phyloP scores from a whole-genome alignment of 768 basidiomycete genomes.

The Boletus speciosus region DNA sequence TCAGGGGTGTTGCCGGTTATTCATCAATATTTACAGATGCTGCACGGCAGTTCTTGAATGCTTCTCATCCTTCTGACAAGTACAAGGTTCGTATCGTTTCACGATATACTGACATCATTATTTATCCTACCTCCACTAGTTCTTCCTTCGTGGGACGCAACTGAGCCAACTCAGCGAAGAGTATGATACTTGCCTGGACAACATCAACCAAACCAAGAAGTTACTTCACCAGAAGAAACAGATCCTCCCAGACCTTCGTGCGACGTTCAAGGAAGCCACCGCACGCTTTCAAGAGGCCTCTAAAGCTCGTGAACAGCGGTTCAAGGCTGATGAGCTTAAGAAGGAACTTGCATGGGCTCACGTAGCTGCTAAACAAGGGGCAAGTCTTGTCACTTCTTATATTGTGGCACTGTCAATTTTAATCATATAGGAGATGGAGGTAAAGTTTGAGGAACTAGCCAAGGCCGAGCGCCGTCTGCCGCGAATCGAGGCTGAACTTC shows the following conservation, averaged over 20 bases:
- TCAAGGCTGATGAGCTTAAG: constrained; percentile 66
- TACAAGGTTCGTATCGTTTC: constrained; percentile 61
- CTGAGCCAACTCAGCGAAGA: constrained; percentile 83
- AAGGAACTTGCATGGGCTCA: constrained; percentile 87
- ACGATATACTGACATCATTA: not conserved
- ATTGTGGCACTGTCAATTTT: not conserved
- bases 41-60: constrained; percentile 73
- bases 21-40: constrained; percentile 25
- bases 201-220: constrained; percentile 66
- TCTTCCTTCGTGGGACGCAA: constrained; percentile 93
- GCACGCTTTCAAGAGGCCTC: constrained; percentile 67
- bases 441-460: constrained; percentile 40
- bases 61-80: constrained; percentile 77
- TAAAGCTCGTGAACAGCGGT: constrained; percentile 67
- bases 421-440: constrained; percentile 39
- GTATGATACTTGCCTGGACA: constrained; percentile 72
- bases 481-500: constrained; percentile 40
- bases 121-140: constrained; percentile 43
- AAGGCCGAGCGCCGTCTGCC: constrained; percentile 36
- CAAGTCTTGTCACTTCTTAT: constrained; percentile 30
- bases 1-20: not conserved
- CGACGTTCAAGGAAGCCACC: constrained; percentile 52
- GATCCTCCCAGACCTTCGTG: constrained; percentile 71
- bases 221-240: constrained; percentile 69
- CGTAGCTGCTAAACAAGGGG: constrained; percentile 66